These are phyloP conservation scores for Neonectria coccinea DNA, from an alignment of 2,329 filamentous ascomycete species.

Conservation along the genomic window DNA sequence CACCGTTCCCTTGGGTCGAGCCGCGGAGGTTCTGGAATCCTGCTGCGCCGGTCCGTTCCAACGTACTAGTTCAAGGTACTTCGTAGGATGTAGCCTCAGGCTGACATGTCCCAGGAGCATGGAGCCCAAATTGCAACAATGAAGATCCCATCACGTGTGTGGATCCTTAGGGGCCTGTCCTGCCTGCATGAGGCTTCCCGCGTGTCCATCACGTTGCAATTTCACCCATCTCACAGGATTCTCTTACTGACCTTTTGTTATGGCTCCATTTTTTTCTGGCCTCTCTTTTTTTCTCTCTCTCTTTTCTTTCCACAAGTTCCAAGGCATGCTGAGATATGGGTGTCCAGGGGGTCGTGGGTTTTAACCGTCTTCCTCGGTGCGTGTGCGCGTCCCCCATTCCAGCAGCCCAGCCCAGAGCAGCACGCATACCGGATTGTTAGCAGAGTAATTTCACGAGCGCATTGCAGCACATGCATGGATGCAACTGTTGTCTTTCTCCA, in stretches of 20 bases:
- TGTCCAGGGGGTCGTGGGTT: neutral
- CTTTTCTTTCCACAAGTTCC: constrained; percentile 8
- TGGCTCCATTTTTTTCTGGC: constrained; percentile 13
- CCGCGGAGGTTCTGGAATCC: constrained; percentile 13
- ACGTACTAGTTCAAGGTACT: no score
- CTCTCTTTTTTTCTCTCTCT: neutral
- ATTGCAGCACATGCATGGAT: constrained; percentile 13
- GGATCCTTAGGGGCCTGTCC: constrained; percentile 34
- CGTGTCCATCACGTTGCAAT: constrained; percentile 23
- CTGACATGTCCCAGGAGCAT: constrained; percentile 13
- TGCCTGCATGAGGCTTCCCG: constrained; percentile 25
- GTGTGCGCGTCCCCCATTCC: constrained; percentile 12
- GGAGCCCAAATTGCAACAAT: constrained; percentile 39
- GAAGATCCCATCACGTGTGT: constrained; percentile 47
- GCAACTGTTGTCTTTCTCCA: constrained; percentile 4
- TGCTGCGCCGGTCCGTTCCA: constrained; percentile 1
- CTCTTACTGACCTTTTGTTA: constrained; percentile 11
- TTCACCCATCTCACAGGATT: constrained; percentile 12
- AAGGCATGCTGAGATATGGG: constrained; percentile 4
- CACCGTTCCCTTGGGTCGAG: constrained; percentile 1
- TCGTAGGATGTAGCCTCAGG: neutral
- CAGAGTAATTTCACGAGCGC: constrained; percentile 9
- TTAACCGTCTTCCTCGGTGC: neutral
- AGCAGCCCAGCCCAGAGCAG: constrained; percentile 8
- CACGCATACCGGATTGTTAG: constrained; percentile 8